Evolutionary conservation across 2,329 filamentous ascomycete species (phyloP).

Genomic region (Sclerotiophoma versabilis): DNA sequence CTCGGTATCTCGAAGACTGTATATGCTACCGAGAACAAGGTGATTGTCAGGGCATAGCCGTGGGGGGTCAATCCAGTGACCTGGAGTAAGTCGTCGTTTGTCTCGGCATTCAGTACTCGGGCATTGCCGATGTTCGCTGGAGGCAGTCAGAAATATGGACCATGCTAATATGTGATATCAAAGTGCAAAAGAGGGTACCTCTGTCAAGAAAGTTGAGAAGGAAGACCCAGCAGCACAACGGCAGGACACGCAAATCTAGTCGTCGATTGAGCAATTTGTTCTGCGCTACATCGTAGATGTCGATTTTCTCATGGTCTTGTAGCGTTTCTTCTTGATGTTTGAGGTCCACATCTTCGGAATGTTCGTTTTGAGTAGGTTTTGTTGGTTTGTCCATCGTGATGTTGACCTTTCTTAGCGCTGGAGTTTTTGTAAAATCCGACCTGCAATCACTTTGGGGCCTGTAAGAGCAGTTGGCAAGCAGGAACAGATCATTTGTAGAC

Average conservation of each 20-base stretch:
- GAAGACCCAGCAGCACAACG: slow-evolving; percentile 69
- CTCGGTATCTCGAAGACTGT: slow-evolving; percentile 59
- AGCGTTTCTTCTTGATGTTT: neutral
- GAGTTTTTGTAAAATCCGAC: neutral
- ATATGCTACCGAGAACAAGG: slow-evolving; percentile 41
- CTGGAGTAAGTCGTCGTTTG: slow-evolving; percentile 67
- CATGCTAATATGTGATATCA: neutral
- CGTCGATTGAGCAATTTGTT: slow-evolving; percentile 5
- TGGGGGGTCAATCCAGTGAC: slow-evolving; percentile 67
- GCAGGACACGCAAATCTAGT: slow-evolving; percentile 66
- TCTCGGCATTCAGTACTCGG: slow-evolving; percentile 67
- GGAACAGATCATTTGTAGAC: neutral
- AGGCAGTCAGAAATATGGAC: slow-evolving; percentile 36
- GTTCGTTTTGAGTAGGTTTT: slow-evolving; percentile 1
- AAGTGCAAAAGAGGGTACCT: neutral
- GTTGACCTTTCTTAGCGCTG: neutral
- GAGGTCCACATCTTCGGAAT: slow-evolving; percentile 1
- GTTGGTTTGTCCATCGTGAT: neutral
- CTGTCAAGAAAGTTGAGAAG: slow-evolving; percentile 68
- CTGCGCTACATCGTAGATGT: slow-evolving; percentile 2
- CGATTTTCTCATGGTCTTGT: slow-evolving; percentile 1
- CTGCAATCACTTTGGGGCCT: neutral
- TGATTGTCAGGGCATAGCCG: slow-evolving; percentile 55
- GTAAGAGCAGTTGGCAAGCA: neutral
- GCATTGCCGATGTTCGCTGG: slow-evolving; percentile 65